A percentile compares a stretch with the other conserved stretches of the same genome.
Evolutionary conservation across 1,284 basidiomycete genomes (phyloP).

Genomic region (Pascua sp.): DNA sequence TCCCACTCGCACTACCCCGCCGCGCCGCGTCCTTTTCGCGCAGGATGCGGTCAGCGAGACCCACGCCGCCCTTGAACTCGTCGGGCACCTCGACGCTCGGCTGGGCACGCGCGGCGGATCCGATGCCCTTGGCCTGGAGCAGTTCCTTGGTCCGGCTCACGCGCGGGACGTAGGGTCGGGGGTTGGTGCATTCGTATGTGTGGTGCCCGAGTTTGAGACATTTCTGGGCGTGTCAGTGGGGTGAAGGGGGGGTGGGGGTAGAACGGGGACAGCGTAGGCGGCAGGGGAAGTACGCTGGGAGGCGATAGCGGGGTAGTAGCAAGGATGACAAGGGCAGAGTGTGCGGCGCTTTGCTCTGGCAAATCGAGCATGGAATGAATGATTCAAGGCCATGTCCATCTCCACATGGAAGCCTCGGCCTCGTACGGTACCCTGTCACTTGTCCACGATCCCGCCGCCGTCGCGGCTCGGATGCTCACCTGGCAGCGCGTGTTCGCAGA

Average conservation of each 20-base stretch:
- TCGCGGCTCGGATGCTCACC: constrained; percentile 21
- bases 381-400: too few species aligned
- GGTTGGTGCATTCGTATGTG: constrained; percentile 48
- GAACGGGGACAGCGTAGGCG: constrained; percentile 3
- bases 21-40: constrained; percentile 44
- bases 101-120: constrained; percentile 23
- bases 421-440: too few species aligned
- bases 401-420: too few species aligned
- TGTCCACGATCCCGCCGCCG: too few species aligned
- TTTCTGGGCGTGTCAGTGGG: constrained; percentile 28
- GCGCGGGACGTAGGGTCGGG: constrained; percentile 42
- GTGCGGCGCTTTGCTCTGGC: too few species aligned
- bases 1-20: constrained; percentile 18
- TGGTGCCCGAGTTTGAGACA: constrained; percentile 47
- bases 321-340: too few species aligned
- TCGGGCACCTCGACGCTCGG: constrained; percentile 47
- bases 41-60: constrained; percentile 47
- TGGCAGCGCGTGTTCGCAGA: constrained; percentile 46
- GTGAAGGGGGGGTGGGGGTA: neutral
- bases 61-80: constrained; percentile 41
- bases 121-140: constrained; percentile 9
- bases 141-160: constrained; percentile 44
- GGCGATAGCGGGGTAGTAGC: too few species aligned
- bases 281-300: constrained; percentile 1
- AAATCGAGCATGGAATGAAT: too few species aligned